Percentiles rank a stretch among this genome's conserved stretches.
Evolutionary conservation across 1,284 basidiomycete species (phyloP).

Genomic region (Boletus mariae): DNA sequence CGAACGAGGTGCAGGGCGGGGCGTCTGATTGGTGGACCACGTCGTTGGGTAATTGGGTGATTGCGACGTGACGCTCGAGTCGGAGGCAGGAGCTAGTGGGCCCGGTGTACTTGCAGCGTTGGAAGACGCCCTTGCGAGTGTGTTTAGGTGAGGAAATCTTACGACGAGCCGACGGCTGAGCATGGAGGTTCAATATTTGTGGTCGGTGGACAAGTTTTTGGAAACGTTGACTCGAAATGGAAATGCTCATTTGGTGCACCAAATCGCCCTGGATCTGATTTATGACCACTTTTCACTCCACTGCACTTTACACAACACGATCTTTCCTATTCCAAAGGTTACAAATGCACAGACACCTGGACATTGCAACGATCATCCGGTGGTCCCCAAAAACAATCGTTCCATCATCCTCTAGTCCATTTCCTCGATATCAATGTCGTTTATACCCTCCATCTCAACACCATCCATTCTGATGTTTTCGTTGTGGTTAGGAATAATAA

Average conservation of each 20-base stretch:
- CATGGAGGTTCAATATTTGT: constrained; percentile 23
- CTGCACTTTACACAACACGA: too few relatives aligned
- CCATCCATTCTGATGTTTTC: constrained; percentile 32
- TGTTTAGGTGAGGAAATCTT: constrained; percentile 26
- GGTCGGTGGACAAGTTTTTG: constrained; percentile 6
- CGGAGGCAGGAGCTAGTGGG: constrained; percentile 33
- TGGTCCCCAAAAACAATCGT: too few relatives aligned
- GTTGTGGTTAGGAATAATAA: constrained; percentile 85
- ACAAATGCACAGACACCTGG: too few relatives aligned
- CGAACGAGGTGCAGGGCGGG: constrained; percentile 52
- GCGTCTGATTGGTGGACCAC: constrained; percentile 75
- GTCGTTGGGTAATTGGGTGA: constrained; percentile 75
- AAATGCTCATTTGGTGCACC: background rate
- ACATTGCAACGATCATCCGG: too few relatives aligned
- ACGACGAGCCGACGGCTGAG: constrained; percentile 36
- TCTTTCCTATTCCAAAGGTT: too few relatives aligned
- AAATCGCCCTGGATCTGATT: too few relatives aligned
- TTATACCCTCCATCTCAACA: constrained; percentile 44
- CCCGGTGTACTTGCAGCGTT: constrained; percentile 24
- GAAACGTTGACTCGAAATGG: background rate
- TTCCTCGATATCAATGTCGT: constrained; percentile 72
- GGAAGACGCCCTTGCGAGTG: constrained; percentile 35
- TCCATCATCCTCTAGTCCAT: constrained; percentile 52
- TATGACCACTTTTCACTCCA: too few relatives aligned
- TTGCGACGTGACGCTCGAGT: constrained; percentile 48